Evolutionary conservation across 2,329 filamentous ascomycete species (phyloP), one percentile per base, ranked within the genome.

Genomic region (Fusarium chaquense): DNA sequence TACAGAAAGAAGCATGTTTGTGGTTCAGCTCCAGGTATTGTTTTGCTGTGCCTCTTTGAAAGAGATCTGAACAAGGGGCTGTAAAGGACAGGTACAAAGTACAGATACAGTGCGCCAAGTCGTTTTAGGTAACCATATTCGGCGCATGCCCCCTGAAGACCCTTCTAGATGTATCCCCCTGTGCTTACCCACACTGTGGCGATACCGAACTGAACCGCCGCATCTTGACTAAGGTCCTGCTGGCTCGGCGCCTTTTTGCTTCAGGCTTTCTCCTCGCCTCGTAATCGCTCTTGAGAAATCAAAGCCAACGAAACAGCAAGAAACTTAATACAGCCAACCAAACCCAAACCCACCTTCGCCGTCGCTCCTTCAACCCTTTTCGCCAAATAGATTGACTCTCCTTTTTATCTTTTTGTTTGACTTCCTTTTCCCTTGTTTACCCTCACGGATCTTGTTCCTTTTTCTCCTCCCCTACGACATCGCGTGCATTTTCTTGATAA

Each of bases 361-460:
- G 68, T 71, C 69, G 52, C 69, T 75, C 73, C 69, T 69, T 75
- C 53, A 38, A 50, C 41, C 56, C 57, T 59, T 45, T 57, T 69
- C 43, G 33, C 56, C 30, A 24, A 52, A 44, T 57, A 61, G 61
- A 69, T 57, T 67, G 59, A 40, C 49, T 60, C 46, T 55, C 53
- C 50, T 60, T 54, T 54, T 61, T 67, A 55, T 45, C 51, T 53
- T 49, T 45, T 55, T 47, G 28, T 11, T n/a, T 6, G 24, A 41
- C 24, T 24, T 52, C 45, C 26, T 43, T 46, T 38, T 44, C 38
- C 46, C 22, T 44, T 33, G 38, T 26, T 35, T 45, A 15, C 18
- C 43, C 36, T 36, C 26, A 22, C 26, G 12, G 15, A 44, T 50
- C 35, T 15, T 40, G 24, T 30, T 44, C 22, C 41, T 26, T 16